These are phyloP conservation scores for Sugiyamaella sp. DNA, from an alignment of 1,139 yeast genomes.

Conservation along the genomic window DNA sequence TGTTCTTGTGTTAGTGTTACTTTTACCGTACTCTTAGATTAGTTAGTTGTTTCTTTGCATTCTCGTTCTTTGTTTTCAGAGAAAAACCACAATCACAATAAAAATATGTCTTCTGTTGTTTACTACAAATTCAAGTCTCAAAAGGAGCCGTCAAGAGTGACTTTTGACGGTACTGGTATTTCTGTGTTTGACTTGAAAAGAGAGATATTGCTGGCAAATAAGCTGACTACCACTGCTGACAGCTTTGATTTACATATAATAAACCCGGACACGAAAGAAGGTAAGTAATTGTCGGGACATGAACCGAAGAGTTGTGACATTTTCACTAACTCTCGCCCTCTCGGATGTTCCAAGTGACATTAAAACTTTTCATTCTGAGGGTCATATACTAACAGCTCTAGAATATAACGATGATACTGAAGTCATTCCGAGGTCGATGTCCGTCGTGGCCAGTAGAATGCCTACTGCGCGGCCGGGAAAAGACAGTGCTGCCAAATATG, in stretches of 20 bases:
- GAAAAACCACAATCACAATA: slow-evolving; percentile 7
- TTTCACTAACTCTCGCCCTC: slow-evolving; percentile 4
- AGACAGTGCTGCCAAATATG: slow-evolving; percentile 64
- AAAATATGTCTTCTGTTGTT: slow-evolving; percentile 80
- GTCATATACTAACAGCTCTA: slow-evolving; percentile 13
- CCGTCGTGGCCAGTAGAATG: slow-evolving; percentile 77
- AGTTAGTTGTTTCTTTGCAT: slow-evolving; percentile 7
- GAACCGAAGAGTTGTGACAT: neutral
- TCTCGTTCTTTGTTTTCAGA: slow-evolving; percentile 12
- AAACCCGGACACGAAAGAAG: slow-evolving; percentile 75
- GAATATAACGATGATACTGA: slow-evolving; percentile 83
- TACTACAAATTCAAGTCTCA: slow-evolving; percentile 89
- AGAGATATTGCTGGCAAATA: slow-evolving; percentile 82
- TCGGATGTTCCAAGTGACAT: no score
- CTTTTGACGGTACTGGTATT: slow-evolving; percentile 95
- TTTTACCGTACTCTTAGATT: slow-evolving; percentile 3
- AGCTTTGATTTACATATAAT: slow-evolving; percentile 69
- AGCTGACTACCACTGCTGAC: slow-evolving; percentile 80
- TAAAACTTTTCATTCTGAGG: no score
- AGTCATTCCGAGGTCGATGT: slow-evolving; percentile 84
- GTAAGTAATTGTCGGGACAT: slow-evolving; percentile 26
- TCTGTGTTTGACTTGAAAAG: slow-evolving; percentile 92
- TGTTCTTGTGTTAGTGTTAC: slow-evolving; percentile 13
- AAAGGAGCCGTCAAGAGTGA: slow-evolving; percentile 73
- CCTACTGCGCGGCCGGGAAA: slow-evolving; percentile 70